These are phyloP conservation scores for Micractinium conductrix DNA, from an alignment of 139 green algal genomes.

Conservation along the genomic window DNA sequence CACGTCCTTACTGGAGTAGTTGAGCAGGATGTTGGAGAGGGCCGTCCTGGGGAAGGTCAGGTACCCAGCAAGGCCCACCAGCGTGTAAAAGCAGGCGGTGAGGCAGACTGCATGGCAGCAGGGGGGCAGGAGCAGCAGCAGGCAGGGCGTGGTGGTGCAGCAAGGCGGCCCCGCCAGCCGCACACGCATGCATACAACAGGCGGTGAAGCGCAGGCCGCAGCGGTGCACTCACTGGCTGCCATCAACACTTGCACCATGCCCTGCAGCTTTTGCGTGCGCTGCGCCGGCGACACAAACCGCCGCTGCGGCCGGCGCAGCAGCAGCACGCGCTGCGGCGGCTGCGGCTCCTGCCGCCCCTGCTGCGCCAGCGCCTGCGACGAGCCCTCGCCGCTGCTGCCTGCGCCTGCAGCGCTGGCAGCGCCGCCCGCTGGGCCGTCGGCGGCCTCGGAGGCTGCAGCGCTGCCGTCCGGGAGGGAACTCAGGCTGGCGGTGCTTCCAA, in stretches of 20 bases:
- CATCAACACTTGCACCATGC: slow-evolving; percentile 53
- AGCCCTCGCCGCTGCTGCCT: background rate
- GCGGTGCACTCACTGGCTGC: slow-evolving; percentile 41
- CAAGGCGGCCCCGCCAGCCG: background rate
- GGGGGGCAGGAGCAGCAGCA: too few relatives aligned
- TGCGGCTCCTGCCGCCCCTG: background rate
- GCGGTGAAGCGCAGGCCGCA: too few relatives aligned
- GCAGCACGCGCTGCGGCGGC: background rate
- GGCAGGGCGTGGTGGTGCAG: background rate
- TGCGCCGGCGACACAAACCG: slow-evolving; percentile 17
- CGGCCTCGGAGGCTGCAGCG: background rate
- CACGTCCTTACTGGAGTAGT: slow-evolving; percentile 19
- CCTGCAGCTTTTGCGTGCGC: slow-evolving; percentile 54
- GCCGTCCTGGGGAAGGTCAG: slow-evolving; percentile 66
- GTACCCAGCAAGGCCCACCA: slow-evolving; percentile 63
- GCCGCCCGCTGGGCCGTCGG: background rate
- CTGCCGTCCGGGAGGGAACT: background rate
- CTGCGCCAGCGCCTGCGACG: background rate
- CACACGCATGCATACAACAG: too few relatives aligned
- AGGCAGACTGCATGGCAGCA: slow-evolving; percentile 28
- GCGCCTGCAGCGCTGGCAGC: background rate
- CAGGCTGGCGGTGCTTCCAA: background rate
- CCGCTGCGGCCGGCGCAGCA: slow-evolving; percentile 16
- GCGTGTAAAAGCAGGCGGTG: slow-evolving; percentile 58
- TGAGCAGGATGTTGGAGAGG: slow-evolving; percentile 72